Evolutionary conservation across 1,284 basidiomycete species (phyloP).

Genomic region (Cutaneotrichosporon sp.): DNA sequence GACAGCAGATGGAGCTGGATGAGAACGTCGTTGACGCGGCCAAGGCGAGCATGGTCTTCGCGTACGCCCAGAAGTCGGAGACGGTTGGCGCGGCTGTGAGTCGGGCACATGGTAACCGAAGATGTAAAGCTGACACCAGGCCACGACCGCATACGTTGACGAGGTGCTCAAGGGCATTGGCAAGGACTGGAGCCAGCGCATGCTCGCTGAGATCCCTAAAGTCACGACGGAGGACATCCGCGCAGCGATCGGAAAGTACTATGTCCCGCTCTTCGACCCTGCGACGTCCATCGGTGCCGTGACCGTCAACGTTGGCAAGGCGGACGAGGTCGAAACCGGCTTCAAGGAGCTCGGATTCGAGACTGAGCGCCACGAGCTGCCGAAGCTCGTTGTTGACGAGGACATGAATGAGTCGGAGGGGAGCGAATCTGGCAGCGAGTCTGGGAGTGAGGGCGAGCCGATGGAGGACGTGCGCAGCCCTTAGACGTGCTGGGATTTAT

Average conservation of each 20-base stretch:
- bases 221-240: constrained; percentile 78
- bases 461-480: constrained; percentile 30
- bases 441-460: constrained; percentile 15
- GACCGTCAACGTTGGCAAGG: constrained; percentile 77
- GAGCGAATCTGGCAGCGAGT: constrained; percentile 25
- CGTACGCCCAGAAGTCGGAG: constrained; percentile 74
- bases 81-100: constrained; percentile 69
- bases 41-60: constrained; percentile 85
- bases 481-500: constrained; percentile 2
- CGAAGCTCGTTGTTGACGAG: constrained; percentile 27
- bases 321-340: constrained; percentile 67
- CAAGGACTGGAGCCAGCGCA: constrained; percentile 68
- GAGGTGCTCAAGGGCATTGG: constrained; percentile 79
- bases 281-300: constrained; percentile 75
- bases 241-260: constrained; percentile 67
- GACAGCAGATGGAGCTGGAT: constrained; percentile 72
- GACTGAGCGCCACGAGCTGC: constrained; percentile 66
- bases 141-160: constrained; percentile 76
- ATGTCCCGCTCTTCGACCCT: constrained; percentile 83
- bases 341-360: constrained; percentile 71
- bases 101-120: not conserved
- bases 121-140: constrained; percentile 43
- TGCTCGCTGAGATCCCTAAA: constrained; percentile 67
- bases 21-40: constrained; percentile 84
- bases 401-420: constrained; percentile 23